Evolutionary conservation across 306 rosid genomes (phyloP).

Genomic region (Arachis stenosperma): DNA sequence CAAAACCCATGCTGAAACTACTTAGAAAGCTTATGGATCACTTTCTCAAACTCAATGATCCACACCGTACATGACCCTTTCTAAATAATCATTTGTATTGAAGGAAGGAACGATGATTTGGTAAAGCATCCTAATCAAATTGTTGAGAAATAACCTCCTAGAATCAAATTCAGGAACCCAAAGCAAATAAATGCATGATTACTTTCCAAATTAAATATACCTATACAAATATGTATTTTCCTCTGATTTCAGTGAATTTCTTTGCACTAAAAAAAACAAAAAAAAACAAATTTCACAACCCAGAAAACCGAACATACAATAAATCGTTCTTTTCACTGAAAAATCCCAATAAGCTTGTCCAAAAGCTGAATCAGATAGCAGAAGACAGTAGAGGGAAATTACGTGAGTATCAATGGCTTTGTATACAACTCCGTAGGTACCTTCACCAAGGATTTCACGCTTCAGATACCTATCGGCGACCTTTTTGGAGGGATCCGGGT

Average conservation of each 20-base stretch:
- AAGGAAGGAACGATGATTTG: constrained; percentile 6
- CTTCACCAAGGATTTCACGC: constrained; percentile 96
- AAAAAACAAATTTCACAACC: constrained; percentile 13
- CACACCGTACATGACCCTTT: not conserved
- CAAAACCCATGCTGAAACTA: no score
- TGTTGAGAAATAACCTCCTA: constrained; percentile 25
- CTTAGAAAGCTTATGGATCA: not conserved
- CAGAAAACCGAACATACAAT: not conserved
- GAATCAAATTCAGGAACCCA: constrained; percentile 2
- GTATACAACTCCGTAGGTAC: constrained; percentile 98
- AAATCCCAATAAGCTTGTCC: not conserved
- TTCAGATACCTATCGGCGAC: constrained; percentile 95
- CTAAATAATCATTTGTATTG: not conserved
- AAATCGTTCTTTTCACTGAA: not conserved
- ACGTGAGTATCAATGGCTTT: constrained; percentile 99
- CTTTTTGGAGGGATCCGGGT: constrained; percentile 69
- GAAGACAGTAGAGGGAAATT: not conserved
- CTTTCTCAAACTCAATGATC: constrained; percentile 26
- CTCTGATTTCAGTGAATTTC: not conserved
- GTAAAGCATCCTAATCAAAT: constrained; percentile 8
- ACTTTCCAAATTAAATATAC: constrained; percentile 12
- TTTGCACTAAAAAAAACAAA: not conserved
- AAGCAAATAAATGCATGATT: not conserved
- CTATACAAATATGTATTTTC: constrained; percentile 4
- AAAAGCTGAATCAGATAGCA: not conserved